phyloP scores from a whole-genome alignment of 495 filamentous ascomycete genomes.

The Annulohypoxylon moriforme region DNA sequence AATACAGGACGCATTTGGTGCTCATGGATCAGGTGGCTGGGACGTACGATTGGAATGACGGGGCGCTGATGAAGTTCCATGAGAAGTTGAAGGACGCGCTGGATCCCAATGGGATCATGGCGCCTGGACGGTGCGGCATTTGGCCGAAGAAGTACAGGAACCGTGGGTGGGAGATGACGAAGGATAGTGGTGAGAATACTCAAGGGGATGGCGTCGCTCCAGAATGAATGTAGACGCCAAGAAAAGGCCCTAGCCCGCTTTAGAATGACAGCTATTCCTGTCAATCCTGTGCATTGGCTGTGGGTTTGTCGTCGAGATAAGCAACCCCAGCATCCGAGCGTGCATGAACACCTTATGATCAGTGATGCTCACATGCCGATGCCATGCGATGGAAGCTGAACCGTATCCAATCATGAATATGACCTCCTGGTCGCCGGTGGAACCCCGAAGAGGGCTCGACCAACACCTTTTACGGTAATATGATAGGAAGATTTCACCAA shows the following conservation, averaged over 20 bases:
- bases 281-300: not conserved
- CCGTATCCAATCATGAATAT: not conserved
- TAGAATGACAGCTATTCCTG: not conserved
- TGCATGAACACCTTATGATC: constrained; percentile 10
- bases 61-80: constrained; percentile 64
- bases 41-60: constrained; percentile 67
- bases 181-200: constrained; percentile 37
- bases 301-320: constrained; percentile 22
- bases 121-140: constrained; percentile 66
- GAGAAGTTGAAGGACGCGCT: constrained; percentile 67
- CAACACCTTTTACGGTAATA: not conserved
- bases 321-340: constrained; percentile 13
- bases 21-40: constrained; percentile 67
- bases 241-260: not conserved
- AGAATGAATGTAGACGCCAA: no score
- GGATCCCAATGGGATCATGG: constrained; percentile 69
- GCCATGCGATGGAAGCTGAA: not conserved
- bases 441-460: not conserved
- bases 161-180: constrained; percentile 53
- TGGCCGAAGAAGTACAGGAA: constrained; percentile 65
- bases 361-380: not conserved
- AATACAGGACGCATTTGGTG: constrained; percentile 68
- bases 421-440: not conserved
- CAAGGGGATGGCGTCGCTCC: constrained; percentile 47
- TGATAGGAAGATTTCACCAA: not conserved